Conservation (phyloP, 2,329 filamentous ascomycete genomes). For the Talaromyces sp. region DNA sequence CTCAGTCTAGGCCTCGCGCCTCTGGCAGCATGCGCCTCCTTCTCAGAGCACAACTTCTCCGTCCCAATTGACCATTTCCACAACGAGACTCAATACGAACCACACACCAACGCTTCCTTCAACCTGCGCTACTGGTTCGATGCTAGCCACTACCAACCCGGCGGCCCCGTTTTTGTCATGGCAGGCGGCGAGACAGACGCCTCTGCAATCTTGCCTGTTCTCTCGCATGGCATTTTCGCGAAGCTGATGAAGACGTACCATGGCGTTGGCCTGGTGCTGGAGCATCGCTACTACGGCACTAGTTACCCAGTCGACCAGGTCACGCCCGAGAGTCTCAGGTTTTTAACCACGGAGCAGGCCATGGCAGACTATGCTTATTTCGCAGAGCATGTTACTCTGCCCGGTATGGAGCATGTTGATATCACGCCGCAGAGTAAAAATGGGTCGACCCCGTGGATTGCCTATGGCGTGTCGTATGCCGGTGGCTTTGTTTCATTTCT, state of each 20-base stretch:
- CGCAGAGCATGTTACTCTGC: conserved; percentile 65
- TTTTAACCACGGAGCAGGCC: conserved; percentile 77
- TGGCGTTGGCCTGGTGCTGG: conserved; percentile 74
- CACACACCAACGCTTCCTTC: conserved; percentile 66
- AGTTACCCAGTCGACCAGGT: conserved; percentile 67
- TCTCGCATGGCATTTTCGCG: conserved; percentile 73
- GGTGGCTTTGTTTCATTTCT: conserved; percentile 74
- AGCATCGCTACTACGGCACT: conserved; percentile 81
- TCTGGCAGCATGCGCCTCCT: conserved; percentile 18
- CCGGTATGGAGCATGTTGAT: conserved; percentile 63
- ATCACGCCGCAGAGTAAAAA: conserved; percentile 55
- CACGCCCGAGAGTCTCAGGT: conserved; percentile 65
- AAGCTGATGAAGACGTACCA: conserved; percentile 65
- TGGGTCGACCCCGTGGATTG: conserved; percentile 61
- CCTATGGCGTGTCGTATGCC: conserved; percentile 79
- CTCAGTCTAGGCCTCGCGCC: background rate
- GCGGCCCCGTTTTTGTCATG: conserved; percentile 77
- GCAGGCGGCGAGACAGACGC: conserved; percentile 65
- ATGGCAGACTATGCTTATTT: conserved; percentile 80
- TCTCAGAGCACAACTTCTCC: conserved; percentile 49
- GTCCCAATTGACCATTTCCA: conserved; percentile 75
- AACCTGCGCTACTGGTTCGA: conserved; percentile 80
- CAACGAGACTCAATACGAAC: conserved; percentile 71
- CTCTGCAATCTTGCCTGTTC: conserved; percentile 53
- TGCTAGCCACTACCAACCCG: conserved; percentile 65